Conservation (phyloP, 176 grass and related monocot genomes). For the Oryza punctata region DNA sequence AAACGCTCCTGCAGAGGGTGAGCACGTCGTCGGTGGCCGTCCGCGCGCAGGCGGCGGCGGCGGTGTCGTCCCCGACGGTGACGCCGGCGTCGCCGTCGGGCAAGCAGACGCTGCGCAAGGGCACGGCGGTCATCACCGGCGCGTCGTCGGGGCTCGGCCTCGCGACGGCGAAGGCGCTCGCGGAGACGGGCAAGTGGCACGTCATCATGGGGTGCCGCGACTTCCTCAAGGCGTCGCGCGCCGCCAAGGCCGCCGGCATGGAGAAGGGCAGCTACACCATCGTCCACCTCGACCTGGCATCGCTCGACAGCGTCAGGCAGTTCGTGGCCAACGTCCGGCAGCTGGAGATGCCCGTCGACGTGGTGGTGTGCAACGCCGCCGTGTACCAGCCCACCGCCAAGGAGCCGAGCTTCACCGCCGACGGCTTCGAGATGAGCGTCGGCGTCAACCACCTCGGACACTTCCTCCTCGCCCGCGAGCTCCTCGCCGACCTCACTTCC, state of each 20-base stretch:
- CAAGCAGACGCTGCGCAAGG: slow-evolving; percentile 95
- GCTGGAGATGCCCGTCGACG: slow-evolving; percentile 73
- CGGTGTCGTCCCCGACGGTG: slow-evolving; percentile 57
- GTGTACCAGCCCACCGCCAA: slow-evolving; percentile 94
- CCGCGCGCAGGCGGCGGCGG: slow-evolving; percentile 59
- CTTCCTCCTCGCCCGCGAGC: slow-evolving; percentile 81
- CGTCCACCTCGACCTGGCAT: slow-evolving; percentile 93
- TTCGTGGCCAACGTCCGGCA: slow-evolving; percentile 67
- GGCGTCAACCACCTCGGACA: slow-evolving; percentile 98
- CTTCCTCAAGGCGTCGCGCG: slow-evolving; percentile 87
- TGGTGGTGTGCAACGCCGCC: slow-evolving; percentile 95
- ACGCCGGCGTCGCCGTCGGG: slow-evolving; percentile 42
- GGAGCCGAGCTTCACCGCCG: slow-evolving; percentile 86
- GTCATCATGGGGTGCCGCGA: slow-evolving; percentile 99
- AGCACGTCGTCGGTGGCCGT: slow-evolving; percentile 56
- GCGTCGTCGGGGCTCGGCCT: slow-evolving; percentile 92
- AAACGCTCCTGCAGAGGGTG: slow-evolving; percentile 42
- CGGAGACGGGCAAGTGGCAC: slow-evolving; percentile 84
- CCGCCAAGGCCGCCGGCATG: slow-evolving; percentile 87
- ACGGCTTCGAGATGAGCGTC: slow-evolving; percentile 96
- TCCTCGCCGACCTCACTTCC: slow-evolving; percentile 60
- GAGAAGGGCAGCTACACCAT: slow-evolving; percentile 72
- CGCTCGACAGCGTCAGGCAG: slow-evolving; percentile 89
- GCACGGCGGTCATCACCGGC: slow-evolving; percentile 82
- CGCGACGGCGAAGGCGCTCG: slow-evolving; percentile 90